A percentile compares a stretch with the other conserved stretches of the same genome.
Conservation (phyloP, 2,329 filamentous ascomycete species). For the Penicillium hesseltinei region DNA sequence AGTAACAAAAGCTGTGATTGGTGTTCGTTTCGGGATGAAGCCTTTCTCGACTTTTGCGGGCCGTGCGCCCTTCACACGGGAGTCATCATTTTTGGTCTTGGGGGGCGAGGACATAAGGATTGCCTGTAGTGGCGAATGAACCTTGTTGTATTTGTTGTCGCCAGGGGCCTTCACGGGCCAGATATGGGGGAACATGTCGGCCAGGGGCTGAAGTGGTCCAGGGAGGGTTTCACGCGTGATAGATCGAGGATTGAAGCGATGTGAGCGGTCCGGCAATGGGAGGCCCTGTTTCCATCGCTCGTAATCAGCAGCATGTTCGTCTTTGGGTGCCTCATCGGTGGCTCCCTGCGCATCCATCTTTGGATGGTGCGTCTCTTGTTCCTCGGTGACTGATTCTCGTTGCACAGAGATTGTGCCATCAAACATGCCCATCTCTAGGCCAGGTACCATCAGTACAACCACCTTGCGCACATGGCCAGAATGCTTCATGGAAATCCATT, state of each 20-base stretch:
- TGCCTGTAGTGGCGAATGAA: slow-evolving; percentile 83
- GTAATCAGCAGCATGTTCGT: slow-evolving; percentile 32
- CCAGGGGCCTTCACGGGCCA: slow-evolving; percentile 89
- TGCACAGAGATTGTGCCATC: slow-evolving; percentile 54
- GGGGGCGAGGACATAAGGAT: slow-evolving; percentile 75
- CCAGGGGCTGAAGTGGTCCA: slow-evolving; percentile 62
- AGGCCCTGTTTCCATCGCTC: slow-evolving; percentile 42
- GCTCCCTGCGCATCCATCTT: slow-evolving; percentile 14
- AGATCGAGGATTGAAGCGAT: slow-evolving; percentile 34
- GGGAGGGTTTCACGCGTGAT: slow-evolving; percentile 40
- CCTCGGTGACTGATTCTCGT: slow-evolving; percentile 19
- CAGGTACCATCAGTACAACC: slow-evolving; percentile 87
- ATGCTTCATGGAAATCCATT: slow-evolving; percentile 62
- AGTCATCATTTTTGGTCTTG: slow-evolving; percentile 64
- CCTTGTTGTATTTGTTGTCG: slow-evolving; percentile 73
- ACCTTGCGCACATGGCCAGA: slow-evolving; percentile 64
- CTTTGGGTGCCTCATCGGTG: slow-evolving; percentile 17
- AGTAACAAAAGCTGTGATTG: slow-evolving; percentile 76
- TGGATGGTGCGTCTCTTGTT: slow-evolving; percentile 13
- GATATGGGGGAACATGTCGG: slow-evolving; percentile 79
- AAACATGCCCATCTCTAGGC: slow-evolving; percentile 88
- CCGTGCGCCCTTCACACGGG: slow-evolving; percentile 50
- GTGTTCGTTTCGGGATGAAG: slow-evolving; percentile 73
- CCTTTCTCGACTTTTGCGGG: slow-evolving; percentile 62
- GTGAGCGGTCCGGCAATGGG: slow-evolving; percentile 32